Percentiles rank a stretch among this genome's conserved stretches.
Evolutionary conservation across 345 rosid genomes (phyloP).

Genomic region (Garcia nutans): DNA sequence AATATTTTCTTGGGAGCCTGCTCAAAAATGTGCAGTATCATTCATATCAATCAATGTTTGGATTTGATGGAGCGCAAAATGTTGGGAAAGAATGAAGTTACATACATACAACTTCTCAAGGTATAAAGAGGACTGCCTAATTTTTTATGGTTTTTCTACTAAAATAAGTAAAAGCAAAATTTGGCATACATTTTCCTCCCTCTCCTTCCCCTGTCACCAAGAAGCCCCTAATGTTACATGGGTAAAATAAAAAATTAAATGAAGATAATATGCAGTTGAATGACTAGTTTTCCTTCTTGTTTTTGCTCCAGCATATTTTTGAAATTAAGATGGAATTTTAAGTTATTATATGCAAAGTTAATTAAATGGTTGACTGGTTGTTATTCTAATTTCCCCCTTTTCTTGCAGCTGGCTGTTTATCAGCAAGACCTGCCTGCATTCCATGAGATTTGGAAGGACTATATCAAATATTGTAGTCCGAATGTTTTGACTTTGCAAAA

Average conservation of each 20-base stretch:
- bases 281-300: not conserved
- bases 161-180: not conserved
- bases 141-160: conserved; percentile 4
- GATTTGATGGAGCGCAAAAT: conserved; percentile 67
- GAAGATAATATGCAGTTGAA: not conserved
- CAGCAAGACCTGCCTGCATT: conserved; percentile 58
- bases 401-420: conserved; percentile 76
- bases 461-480: conserved; percentile 54
- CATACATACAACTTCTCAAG: conserved; percentile 75
- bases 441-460: conserved; percentile 64
- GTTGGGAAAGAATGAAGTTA: conserved; percentile 71
- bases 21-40: conserved; percentile 33
- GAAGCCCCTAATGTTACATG: not conserved
- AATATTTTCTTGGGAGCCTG: conserved; percentile 66
- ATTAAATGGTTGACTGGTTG: conserved; percentile 13
- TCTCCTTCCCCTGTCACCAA: not conserved
- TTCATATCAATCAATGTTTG: conserved; percentile 61
- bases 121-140: conserved; percentile 36
- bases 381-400: not conserved
- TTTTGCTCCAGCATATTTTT: not conserved
- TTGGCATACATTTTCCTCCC: not conserved
- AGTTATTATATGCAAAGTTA: conserved; percentile 5
- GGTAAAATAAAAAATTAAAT: not conserved
- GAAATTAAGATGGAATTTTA: not conserved
- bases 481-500: conserved; percentile 43